A percentile compares a stretch with the other conserved stretches of the same genome.
These are phyloP conservation scores for Aspergillus aculeatinus DNA, from an alignment of 2,329 filamentous ascomycete species.

Conservation along the genomic window DNA sequence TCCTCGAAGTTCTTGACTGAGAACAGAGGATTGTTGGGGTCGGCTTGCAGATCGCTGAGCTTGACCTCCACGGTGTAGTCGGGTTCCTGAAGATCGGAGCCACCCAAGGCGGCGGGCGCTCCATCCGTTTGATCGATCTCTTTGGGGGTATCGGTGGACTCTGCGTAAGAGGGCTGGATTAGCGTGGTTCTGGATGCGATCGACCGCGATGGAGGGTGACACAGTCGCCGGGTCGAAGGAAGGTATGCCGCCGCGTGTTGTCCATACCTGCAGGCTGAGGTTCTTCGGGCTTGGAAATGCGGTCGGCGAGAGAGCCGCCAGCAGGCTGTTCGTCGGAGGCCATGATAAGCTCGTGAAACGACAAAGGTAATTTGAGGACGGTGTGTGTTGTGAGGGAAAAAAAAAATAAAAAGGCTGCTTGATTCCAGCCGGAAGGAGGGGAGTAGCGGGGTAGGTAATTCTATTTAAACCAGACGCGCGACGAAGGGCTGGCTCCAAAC, in stretches of 20 bases:
- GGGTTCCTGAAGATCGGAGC: constrained; percentile 63
- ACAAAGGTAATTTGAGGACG: background rate
- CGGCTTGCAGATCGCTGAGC: constrained; percentile 81
- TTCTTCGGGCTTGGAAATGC: constrained; percentile 46
- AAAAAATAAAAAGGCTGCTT: background rate
- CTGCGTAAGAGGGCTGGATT: constrained; percentile 14
- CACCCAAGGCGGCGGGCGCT: constrained; percentile 38
- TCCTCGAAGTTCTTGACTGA: constrained; percentile 83
- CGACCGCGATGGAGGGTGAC: constrained; percentile 16
- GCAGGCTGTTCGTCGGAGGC: constrained; percentile 36
- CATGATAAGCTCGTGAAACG: constrained; percentile 30
- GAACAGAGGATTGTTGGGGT: constrained; percentile 82
- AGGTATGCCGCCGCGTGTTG: constrained; percentile 13
- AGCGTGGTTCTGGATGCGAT: constrained; percentile 10
- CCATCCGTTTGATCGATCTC: constrained; percentile 42
- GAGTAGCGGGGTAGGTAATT: constrained; percentile 11
- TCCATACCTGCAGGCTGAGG: constrained; percentile 31
- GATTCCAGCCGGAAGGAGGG: background rate
- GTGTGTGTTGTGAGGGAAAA: background rate
- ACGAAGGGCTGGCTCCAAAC: background rate
- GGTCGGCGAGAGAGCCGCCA: constrained; percentile 48
- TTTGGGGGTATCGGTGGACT: constrained; percentile 14
- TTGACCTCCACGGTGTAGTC: constrained; percentile 90
- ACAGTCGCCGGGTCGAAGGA: constrained; percentile 14
- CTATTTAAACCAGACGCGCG: background rate